These are phyloP conservation scores for Tetrahymena malaccensis DNA, from an alignment of 73 alveolate species.

Conservation along the genomic window DNA sequence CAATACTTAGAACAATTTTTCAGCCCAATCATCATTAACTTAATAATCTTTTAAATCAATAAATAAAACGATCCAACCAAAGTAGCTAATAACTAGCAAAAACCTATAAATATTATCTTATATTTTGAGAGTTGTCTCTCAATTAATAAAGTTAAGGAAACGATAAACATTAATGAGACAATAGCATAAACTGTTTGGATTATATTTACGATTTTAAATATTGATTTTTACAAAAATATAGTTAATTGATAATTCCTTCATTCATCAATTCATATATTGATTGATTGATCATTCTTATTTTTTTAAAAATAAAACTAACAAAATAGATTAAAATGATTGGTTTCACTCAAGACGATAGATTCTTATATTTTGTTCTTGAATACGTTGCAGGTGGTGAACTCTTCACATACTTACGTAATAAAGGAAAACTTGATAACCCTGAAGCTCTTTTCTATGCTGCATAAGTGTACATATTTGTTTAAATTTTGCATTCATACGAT, in stretches of 20 bases:
- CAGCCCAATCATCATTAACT: not conserved
- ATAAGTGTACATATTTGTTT: slow-evolving; percentile 5
- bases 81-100: too few species aligned
- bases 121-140: too few species aligned
- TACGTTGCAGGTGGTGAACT: slow-evolving; percentile 96
- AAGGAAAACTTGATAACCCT: slow-evolving; percentile 62
- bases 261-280: not conserved
- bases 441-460: slow-evolving; percentile 58
- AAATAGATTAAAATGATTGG: slow-evolving; percentile 54
- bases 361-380: slow-evolving; percentile 85
- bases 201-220: too few species aligned
- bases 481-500: not conserved
- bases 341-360: slow-evolving; percentile 75
- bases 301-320: not conserved
- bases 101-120: too few species aligned
- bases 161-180: too few species aligned
- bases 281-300: not conserved
- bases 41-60: not conserved
- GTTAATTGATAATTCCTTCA: too few species aligned
- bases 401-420: slow-evolving; percentile 70
- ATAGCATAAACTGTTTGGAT: too few species aligned
- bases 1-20: not conserved
- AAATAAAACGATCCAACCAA: too few species aligned
- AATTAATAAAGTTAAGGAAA: too few species aligned
- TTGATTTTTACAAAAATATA: too few species aligned